Conservation (phyloP, 768 basidiomycete species). For the Kwoniella sp. region DNA sequence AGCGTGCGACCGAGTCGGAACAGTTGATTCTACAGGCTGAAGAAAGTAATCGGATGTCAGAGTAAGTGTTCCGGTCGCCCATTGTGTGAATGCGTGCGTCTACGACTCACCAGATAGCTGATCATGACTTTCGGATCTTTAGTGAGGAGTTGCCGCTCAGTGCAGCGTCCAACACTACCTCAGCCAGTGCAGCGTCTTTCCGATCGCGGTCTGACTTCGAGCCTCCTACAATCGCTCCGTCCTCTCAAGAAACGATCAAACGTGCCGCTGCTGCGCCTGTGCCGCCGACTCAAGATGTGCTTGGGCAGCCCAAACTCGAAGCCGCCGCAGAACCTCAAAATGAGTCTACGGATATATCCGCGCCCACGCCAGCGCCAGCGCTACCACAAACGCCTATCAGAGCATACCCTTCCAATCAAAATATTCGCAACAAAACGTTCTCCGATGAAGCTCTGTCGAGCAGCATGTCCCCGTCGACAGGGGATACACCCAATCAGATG, state of each 20-base stretch:
- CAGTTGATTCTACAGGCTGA: constrained; percentile 31
- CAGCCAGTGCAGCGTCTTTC: constrained; percentile 12
- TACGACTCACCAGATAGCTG: no score
- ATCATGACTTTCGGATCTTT: constrained; percentile 1
- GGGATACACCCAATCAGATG: neutral
- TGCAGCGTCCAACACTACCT: constrained; percentile 16
- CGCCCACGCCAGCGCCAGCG: neutral
- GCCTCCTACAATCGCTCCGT: constrained; percentile 15
- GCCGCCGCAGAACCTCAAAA: no score
- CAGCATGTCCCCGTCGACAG: constrained; percentile 13
- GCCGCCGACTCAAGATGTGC: neutral
- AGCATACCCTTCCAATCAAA: neutral
- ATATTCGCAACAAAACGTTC: constrained; percentile 21
- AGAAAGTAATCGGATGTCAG: constrained; percentile 29
- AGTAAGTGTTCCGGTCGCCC: constrained; percentile 27
- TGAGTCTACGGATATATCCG: no score
- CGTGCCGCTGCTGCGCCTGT: constrained; percentile 1
- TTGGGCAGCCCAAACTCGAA: neutral
- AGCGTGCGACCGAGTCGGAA: constrained; percentile 52
- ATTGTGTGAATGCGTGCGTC: no score
- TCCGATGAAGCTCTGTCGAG: constrained; percentile 26
- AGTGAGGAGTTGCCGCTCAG: constrained; percentile 31
- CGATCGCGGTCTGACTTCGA: constrained; percentile 1
- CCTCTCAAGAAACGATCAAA: constrained; percentile 38
- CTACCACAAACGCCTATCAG: neutral